Percentiles rank a stretch among this genome's conserved stretches.
Conservation (phyloP, 2,329 filamentous ascomycete species). For the Allantophomopsis cytisporea region DNA sequence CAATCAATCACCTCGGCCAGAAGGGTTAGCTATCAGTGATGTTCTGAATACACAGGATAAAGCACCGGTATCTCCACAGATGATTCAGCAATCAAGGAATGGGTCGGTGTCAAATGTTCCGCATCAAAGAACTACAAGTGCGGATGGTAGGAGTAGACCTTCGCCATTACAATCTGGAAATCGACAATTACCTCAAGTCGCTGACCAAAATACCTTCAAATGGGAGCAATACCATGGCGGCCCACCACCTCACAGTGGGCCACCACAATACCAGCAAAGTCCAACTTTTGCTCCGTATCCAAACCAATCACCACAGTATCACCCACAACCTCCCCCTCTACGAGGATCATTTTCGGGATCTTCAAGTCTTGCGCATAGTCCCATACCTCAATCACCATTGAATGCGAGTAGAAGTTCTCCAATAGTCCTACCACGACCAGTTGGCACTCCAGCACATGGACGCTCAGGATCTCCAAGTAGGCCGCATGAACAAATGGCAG, state of each 20-base stretch:
- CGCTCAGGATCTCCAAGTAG: conserved; percentile 8
- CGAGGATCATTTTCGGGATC: conserved; percentile 12
- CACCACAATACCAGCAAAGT: conserved; percentile 5
- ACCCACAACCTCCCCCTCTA: conserved; percentile 4
- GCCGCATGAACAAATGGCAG: conserved; percentile 15
- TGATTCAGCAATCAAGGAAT: neutral
- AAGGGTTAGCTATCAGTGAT: conserved; percentile 13
- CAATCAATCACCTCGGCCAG: conserved; percentile 2
- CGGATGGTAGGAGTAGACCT: conserved; percentile 6
- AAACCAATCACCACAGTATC: conserved; percentile 4
- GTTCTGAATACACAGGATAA: conserved; percentile 11
- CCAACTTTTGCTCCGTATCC: conserved; percentile 4
- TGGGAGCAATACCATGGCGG: conserved; percentile 14
- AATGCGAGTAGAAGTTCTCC: conserved; percentile 9
- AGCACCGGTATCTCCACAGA: neutral
- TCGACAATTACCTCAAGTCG: conserved; percentile 4
- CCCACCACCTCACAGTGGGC: conserved; percentile 2
- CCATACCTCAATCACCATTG: conserved; percentile 17
- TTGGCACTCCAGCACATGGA: conserved; percentile 4
- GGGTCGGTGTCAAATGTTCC: no score
- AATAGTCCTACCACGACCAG: conserved; percentile 13
- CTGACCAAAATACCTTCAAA: conserved; percentile 4
- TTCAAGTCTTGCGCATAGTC: conserved; percentile 12
- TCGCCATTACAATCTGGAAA: conserved; percentile 12
- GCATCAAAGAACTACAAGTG: conserved; percentile 3